phyloP scores from a whole-genome alignment of 1,139 yeast species.

The Yamadazyma friedrichii region DNA sequence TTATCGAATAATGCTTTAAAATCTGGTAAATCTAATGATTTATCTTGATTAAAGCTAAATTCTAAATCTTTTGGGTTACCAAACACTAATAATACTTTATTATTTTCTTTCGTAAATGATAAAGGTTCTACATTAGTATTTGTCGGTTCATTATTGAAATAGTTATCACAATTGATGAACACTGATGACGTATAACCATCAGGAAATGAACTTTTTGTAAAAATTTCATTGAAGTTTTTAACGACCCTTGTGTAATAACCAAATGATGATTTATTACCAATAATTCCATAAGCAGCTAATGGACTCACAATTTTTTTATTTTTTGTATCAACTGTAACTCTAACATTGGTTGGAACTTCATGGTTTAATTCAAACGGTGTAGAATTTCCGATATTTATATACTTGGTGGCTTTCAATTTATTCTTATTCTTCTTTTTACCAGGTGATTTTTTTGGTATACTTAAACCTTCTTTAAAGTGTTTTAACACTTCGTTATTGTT shows the following conservation, averaged over 20 bases:
- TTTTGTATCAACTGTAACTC: constrained; percentile 76
- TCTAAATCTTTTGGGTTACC: constrained; percentile 64
- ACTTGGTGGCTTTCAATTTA: constrained; percentile 62
- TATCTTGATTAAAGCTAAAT: constrained; percentile 48
- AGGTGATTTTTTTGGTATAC: constrained; percentile 55
- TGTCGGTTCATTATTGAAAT: constrained; percentile 33
- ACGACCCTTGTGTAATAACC: constrained; percentile 79
- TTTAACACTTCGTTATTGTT: constrained; percentile 38
- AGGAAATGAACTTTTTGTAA: constrained; percentile 64
- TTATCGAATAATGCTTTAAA: constrained; percentile 72
- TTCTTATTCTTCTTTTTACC: constrained; percentile 38
- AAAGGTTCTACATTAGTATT: constrained; percentile 13
- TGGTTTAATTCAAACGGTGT: constrained; percentile 58
- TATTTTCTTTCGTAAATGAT: constrained; percentile 14
- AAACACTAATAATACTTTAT: constrained; percentile 49
- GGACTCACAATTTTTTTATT: constrained; percentile 70
- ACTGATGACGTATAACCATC: constrained; percentile 72
- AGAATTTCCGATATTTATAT: constrained; percentile 69
- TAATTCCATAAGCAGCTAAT: constrained; percentile 61
- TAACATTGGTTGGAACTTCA: constrained; percentile 71
- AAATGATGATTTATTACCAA: constrained; percentile 60
- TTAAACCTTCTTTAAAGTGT: constrained; percentile 64
- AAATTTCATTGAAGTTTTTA: constrained; percentile 57
- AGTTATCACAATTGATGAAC: constrained; percentile 67
- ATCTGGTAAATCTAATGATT: constrained; percentile 49